These are phyloP conservation scores for Myrica gale DNA, from an alignment of 306 rosid species.

Conservation along the genomic window DNA sequence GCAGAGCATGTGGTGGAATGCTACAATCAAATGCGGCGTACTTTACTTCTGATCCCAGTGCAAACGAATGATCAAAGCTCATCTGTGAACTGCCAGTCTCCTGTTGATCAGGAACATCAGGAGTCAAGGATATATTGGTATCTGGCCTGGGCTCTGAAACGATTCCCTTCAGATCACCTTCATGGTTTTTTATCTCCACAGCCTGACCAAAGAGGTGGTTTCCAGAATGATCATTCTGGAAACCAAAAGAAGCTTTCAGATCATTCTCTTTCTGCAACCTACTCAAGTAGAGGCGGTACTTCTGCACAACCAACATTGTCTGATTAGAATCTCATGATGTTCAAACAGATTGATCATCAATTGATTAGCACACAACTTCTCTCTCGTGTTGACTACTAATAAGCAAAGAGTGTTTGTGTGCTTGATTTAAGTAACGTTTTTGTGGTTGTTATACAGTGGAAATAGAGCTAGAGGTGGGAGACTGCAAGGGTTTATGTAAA, in stretches of 20 bases:
- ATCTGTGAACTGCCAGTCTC: constrained; percentile 31
- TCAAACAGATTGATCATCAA: constrained; percentile 24
- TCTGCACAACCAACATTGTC: constrained; percentile 48
- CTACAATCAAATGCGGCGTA: constrained; percentile 43
- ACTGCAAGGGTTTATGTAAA: not conserved
- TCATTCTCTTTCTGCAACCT: constrained; percentile 79
- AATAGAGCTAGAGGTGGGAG: not conserved
- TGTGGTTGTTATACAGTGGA: not conserved
- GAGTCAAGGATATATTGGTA: constrained; percentile 36
- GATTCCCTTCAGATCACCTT: constrained; percentile 43
- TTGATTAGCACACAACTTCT: not conserved
- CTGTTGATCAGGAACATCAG: constrained; percentile 41
- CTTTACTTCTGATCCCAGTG: constrained; percentile 53
- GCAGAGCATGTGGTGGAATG: constrained; percentile 43
- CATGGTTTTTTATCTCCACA: constrained; percentile 40
- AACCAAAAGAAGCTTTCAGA: constrained; percentile 51
- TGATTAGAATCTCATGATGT: constrained; percentile 23
- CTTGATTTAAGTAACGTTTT: not conserved
- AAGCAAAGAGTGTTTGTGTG: not conserved
- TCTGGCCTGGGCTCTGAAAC: constrained; percentile 46
- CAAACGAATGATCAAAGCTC: constrained; percentile 41
- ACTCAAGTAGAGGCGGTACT: constrained; percentile 90
- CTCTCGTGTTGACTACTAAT: not conserved
- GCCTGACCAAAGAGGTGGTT: constrained; percentile 39
- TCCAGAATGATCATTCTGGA: too few relatives aligned